Conservation (phyloP, 176 grass and related monocot species). For the Triticum monococcum region DNA sequence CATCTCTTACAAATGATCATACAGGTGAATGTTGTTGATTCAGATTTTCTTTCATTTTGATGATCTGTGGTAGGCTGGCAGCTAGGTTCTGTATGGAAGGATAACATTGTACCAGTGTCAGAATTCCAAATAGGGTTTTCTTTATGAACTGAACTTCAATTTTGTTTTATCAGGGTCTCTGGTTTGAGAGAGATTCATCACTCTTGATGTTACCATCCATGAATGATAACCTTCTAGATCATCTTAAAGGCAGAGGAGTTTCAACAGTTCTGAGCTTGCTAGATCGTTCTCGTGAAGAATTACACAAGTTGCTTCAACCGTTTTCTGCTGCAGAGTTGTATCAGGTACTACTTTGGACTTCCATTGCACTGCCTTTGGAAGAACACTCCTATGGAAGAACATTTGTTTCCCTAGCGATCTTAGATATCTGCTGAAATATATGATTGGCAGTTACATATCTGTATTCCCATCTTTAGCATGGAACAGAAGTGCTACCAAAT, state of each 20-base stretch:
- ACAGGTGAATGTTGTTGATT: conserved; percentile 57
- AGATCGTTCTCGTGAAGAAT: conserved; percentile 61
- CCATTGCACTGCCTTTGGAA: conserved; percentile 9
- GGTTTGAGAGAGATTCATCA: conserved; percentile 89
- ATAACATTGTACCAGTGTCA: not conserved
- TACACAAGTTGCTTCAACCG: conserved; percentile 59
- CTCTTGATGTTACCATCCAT: conserved; percentile 91
- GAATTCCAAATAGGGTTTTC: conserved; percentile 19
- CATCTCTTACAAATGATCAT: conserved; percentile 97
- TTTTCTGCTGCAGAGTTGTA: conserved; percentile 59
- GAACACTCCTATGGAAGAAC: not conserved
- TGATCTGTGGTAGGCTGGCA: not conserved
- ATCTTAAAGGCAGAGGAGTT: conserved; percentile 68
- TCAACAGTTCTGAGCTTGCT: conserved; percentile 51
- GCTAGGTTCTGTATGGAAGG: not conserved
- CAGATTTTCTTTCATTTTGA: conserved; percentile 10
- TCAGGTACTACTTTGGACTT: conserved; percentile 54
- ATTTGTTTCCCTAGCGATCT: conserved; percentile 15
- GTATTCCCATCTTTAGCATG: not conserved
- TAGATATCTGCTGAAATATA: conserved; percentile 11
- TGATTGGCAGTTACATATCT: not conserved
- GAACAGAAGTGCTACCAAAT: not conserved
- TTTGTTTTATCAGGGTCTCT: conserved; percentile 63
- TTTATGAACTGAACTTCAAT: not conserved
- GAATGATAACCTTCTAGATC: conserved; percentile 66